A percentile compares a stretch with the other conserved stretches of the same genome.
These are phyloP conservation scores for Aspergillus fumigatiaffinis DNA, from an alignment of 2,329 filamentous ascomycete species.

Conservation along the genomic window DNA sequence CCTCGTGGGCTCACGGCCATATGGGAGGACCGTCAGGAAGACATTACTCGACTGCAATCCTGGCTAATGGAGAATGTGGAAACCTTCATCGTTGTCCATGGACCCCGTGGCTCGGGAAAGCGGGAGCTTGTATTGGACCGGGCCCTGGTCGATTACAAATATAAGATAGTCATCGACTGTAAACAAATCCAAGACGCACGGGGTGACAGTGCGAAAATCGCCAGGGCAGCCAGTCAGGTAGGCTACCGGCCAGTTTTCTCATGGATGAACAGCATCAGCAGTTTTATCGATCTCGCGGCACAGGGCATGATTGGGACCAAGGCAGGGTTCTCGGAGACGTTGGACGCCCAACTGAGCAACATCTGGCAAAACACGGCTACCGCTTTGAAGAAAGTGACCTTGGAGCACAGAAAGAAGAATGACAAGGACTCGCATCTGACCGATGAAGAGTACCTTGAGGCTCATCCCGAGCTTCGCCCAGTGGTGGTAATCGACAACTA, in stretches of 20 bases:
- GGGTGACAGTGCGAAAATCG: slow-evolving; percentile 82
- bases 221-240: slow-evolving; percentile 73
- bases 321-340: slow-evolving; percentile 86
- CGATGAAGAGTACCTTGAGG: slow-evolving; percentile 85
- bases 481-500: slow-evolving; percentile 92
- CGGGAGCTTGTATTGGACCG: slow-evolving; percentile 82
- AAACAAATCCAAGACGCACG: slow-evolving; percentile 88
- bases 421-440: slow-evolving; percentile 69
- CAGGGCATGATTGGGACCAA: slow-evolving; percentile 94
- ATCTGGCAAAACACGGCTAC: slow-evolving; percentile 79
- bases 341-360: slow-evolving; percentile 84
- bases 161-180: slow-evolving; percentile 85
- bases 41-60: slow-evolving; percentile 75
- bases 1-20: slow-evolving; percentile 71
- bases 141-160: slow-evolving; percentile 68
- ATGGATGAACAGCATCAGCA: slow-evolving; percentile 93
- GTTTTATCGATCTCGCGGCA: slow-evolving; percentile 84
- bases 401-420: slow-evolving; percentile 64
- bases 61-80: slow-evolving; percentile 87
- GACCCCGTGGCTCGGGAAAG: slow-evolving; percentile 87
- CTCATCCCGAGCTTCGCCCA: slow-evolving; percentile 76
- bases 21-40: slow-evolving; percentile 79
- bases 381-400: slow-evolving; percentile 72
- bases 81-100: slow-evolving; percentile 91
- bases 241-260: slow-evolving; percentile 93